phyloP scores from a whole-genome alignment of 768 basidiomycete species.

The Grammothele lineata region DNA sequence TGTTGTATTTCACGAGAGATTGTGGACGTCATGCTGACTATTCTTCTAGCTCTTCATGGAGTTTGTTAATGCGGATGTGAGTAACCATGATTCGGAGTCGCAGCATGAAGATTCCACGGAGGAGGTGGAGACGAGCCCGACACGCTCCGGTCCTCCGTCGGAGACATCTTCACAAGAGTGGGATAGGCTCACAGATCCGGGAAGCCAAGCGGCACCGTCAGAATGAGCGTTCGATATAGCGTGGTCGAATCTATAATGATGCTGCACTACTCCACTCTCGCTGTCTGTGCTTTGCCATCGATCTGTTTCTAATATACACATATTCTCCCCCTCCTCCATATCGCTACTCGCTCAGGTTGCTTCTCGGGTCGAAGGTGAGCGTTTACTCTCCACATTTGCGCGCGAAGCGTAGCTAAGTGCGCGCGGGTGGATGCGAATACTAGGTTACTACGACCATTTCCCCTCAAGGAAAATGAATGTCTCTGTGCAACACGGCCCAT shows the following conservation, averaged over 20 bases:
- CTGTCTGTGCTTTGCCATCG: constrained; percentile 20
- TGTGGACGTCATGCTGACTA: neutral
- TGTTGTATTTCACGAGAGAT: constrained; percentile 16
- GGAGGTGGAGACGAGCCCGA: constrained; percentile 59
- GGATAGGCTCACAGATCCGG: constrained; percentile 82
- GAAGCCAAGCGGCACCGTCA: constrained; percentile 45
- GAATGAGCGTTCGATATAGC: too few relatives aligned
- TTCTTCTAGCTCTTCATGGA: constrained; percentile 63
- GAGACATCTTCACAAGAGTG: constrained; percentile 89
- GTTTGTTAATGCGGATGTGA: constrained; percentile 86
- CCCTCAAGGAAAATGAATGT: constrained; percentile 73
- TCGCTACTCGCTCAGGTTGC: constrained; percentile 45
- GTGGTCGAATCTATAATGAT: constrained; percentile 3
- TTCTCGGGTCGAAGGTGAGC: constrained; percentile 73
- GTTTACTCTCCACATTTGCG: constrained; percentile 9
- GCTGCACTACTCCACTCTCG: constrained; percentile 9
- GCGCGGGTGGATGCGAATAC: constrained; percentile 18
- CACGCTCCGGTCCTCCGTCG: constrained; percentile 67
- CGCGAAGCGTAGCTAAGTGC: constrained; percentile 24
- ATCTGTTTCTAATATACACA: constrained; percentile 22
- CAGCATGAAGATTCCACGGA: constrained; percentile 31
- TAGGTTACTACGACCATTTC: constrained; percentile 77
- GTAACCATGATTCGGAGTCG: constrained; percentile 47
- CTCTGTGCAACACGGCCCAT: constrained; percentile 40
- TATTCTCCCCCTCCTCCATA: constrained; percentile 23